phyloP scores from a whole-genome alignment of 805 yeast species.

The Yarrowia yakushimensis region DNA sequence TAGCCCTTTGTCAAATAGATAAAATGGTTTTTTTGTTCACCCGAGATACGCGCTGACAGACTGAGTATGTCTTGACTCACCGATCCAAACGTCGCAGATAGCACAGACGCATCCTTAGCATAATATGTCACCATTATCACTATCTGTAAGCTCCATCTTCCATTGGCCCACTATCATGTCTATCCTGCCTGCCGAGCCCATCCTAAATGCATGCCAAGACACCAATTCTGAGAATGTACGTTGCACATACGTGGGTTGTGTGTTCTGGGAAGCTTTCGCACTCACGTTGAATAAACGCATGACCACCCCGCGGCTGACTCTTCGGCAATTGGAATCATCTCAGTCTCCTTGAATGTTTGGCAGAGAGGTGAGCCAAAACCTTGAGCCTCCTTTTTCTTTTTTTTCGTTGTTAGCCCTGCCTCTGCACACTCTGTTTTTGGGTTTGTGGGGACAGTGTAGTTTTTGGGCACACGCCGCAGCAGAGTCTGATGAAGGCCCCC shows the following conservation, averaged over 20 bases:
- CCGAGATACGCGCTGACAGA: neutral
- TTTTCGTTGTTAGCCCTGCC: conserved; percentile 13
- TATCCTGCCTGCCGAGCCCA: neutral
- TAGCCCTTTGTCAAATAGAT: neutral
- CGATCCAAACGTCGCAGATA: no score
- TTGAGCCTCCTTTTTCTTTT: conserved; percentile 18
- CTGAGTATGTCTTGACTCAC: no score
- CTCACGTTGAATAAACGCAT: neutral
- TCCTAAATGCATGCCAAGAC: conserved; percentile 10
- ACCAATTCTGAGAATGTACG: neutral
- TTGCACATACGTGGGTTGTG: neutral
- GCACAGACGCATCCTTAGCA: no score
- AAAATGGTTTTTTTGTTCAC: no score
- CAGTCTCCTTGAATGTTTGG: neutral
- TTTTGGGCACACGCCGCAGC: conserved; percentile 15
- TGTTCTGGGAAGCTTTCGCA: neutral
- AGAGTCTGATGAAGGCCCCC: no score
- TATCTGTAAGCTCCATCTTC: neutral
- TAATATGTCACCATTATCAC: neutral
- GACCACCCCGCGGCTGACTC: conserved; percentile 3
- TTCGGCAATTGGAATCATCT: conserved; percentile 1
- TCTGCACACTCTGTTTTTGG: neutral
- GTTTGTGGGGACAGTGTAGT: conserved; percentile 22
- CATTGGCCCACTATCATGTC: neutral
- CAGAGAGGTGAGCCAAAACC: neutral